phyloP scores from a whole-genome alignment of 1,139 yeast genomes.

The Saccharomyces hybrid region DNA sequence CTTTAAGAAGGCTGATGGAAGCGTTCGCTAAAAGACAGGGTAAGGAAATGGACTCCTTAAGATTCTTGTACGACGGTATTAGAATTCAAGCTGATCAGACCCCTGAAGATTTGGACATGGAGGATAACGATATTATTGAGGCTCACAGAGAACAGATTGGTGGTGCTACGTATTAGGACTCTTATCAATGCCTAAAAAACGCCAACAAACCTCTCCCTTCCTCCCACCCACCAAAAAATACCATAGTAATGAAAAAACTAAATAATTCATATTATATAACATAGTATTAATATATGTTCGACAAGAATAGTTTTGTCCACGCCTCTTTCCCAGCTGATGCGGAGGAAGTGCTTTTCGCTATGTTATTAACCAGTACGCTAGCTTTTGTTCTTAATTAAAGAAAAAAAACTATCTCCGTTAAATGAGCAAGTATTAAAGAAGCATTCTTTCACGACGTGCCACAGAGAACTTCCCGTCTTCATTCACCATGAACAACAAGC shows the following conservation, averaged over 20 bases:
- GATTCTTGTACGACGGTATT: slow-evolving; percentile 90
- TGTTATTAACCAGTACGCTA: background rate
- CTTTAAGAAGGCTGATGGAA: slow-evolving; percentile 90
- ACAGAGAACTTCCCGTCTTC: background rate
- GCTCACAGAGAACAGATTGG: slow-evolving; percentile 97
- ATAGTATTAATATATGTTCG: background rate
- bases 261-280: background rate
- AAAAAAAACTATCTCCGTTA: background rate
- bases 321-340: background rate
- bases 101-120: slow-evolving; percentile 85
- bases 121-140: slow-evolving; percentile 92
- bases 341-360: background rate
- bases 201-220: too few species aligned
- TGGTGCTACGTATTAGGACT: slow-evolving; percentile 14
- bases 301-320: background rate
- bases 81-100: slow-evolving; percentile 83
- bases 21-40: slow-evolving; percentile 98
- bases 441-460: background rate
- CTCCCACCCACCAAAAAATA: background rate
- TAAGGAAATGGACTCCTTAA: slow-evolving; percentile 67
- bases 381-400: background rate
- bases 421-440: background rate
- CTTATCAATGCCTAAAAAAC: background rate
- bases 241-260: background rate
- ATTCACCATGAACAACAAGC: background rate